phyloP scores from a whole-genome alignment of 192 early-diverging fungal species.

The Chytriomyces confervae region DNA sequence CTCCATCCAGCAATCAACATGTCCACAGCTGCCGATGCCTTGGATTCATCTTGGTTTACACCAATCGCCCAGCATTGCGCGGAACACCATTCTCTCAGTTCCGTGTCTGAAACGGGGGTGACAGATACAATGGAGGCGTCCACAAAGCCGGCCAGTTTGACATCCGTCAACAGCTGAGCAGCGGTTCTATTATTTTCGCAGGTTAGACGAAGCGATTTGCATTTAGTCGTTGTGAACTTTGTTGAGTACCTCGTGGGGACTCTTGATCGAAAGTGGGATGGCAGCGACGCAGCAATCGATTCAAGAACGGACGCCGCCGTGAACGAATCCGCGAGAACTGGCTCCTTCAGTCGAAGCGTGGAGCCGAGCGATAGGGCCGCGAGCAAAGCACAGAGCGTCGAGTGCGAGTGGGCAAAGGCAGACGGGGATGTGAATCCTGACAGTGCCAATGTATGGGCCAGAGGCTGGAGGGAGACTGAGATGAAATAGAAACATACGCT shows the following conservation, averaged over 20 bases:
- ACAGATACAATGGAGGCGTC: slow-evolving; percentile 54
- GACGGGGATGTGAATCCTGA: slow-evolving; percentile 59
- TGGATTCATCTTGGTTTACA: slow-evolving; percentile 45
- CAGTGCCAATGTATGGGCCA: slow-evolving; percentile 68
- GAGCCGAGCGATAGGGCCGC: slow-evolving; percentile 73
- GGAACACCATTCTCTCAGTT: slow-evolving; percentile 39
- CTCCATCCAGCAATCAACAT: slow-evolving; percentile 51
- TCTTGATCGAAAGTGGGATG: not conserved
- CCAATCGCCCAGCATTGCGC: slow-evolving; percentile 62
- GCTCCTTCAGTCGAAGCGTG: slow-evolving; percentile 69
- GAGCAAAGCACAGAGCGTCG: slow-evolving; percentile 66
- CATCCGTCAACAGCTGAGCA: slow-evolving; percentile 65
- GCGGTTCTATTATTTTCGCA: slow-evolving; percentile 45
- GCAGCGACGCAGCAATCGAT: slow-evolving; percentile 11
- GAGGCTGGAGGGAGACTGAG: slow-evolving; percentile 40
- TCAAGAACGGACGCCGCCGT: slow-evolving; percentile 35
- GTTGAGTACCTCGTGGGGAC: no score
- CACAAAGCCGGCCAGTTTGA: slow-evolving; percentile 87
- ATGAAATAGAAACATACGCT: not conserved
- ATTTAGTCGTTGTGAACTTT: no score
- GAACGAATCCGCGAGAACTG: slow-evolving; percentile 59
- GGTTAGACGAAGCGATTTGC: no score
- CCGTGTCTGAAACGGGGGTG: slow-evolving; percentile 47
- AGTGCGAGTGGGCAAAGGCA: slow-evolving; percentile 68
- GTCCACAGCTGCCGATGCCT: slow-evolving; percentile 47